Evolutionary conservation across 1,284 basidiomycete genomes (phyloP).

Genomic region (Phellinidium pouzarii): DNA sequence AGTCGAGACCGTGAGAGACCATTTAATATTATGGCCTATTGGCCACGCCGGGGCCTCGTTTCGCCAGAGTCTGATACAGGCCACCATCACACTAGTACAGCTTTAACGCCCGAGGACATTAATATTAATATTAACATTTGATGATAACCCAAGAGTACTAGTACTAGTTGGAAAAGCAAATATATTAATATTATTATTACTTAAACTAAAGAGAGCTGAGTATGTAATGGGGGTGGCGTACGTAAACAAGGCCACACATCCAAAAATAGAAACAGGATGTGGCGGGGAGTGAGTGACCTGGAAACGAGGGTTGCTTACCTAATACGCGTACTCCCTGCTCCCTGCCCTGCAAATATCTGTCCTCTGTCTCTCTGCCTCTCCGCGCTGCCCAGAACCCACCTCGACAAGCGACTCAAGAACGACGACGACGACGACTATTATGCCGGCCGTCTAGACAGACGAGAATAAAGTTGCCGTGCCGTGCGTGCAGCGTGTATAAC

Average conservation of each 20-base stretch:
- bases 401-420: background rate
- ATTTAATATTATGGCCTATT: too few species aligned
- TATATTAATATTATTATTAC: background rate
- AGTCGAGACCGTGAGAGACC: too few species aligned
- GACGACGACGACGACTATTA: background rate
- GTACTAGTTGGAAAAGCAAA: too few species aligned
- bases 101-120: too few species aligned
- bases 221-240: background rate
- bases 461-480: constrained; percentile 1
- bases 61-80: too few species aligned
- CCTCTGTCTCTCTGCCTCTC: background rate
- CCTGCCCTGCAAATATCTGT: background rate
- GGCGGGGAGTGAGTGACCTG: too few species aligned
- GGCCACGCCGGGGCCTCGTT: too few species aligned
- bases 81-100: too few species aligned
- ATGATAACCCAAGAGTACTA: too few species aligned
- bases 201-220: background rate
- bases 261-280: background rate
- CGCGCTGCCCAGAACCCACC: background rate
- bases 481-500: constrained; percentile 1
- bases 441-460: background rate
- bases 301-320: background rate
- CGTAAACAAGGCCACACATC: background rate
- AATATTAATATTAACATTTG: too few species aligned
- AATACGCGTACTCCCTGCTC: too few species aligned